Percentiles rank a stretch among this genome's conserved stretches.
Conservation (phyloP, 768 basidiomycete species). For the Hydnum rufescens region DNA sequence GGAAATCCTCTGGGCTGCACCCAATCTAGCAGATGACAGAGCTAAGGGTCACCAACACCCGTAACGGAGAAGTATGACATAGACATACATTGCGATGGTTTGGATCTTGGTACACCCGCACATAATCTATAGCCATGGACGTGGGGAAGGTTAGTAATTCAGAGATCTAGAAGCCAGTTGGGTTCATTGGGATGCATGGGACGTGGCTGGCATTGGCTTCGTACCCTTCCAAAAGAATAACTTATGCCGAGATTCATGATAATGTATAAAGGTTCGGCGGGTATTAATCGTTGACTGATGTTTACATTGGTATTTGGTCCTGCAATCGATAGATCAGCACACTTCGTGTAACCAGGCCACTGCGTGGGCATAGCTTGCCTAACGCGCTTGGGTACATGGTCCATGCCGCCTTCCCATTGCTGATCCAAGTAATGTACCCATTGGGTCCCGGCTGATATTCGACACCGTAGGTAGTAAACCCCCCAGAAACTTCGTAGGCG, state of each 20-base stretch:
- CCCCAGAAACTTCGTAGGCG: slow-evolving; percentile 46
- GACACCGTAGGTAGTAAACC: slow-evolving; percentile 56
- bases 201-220: neutral
- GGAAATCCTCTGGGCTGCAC: slow-evolving; percentile 61
- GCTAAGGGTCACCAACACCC: neutral
- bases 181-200: neutral
- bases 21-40: too few relatives aligned
- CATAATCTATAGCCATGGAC: slow-evolving; percentile 68
- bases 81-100: slow-evolving; percentile 33
- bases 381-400: slow-evolving; percentile 39
- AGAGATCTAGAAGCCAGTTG: neutral
- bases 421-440: slow-evolving; percentile 64
- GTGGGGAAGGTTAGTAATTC: slow-evolving; percentile 50
- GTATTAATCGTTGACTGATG: slow-evolving; percentile 44
- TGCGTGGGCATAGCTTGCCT: slow-evolving; percentile 33
- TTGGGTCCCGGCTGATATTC: slow-evolving; percentile 34
- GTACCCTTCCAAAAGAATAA: neutral
- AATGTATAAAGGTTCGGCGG: slow-evolving; percentile 89
- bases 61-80: neutral
- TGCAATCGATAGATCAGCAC: slow-evolving; percentile 73
- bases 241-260: slow-evolving; percentile 63
- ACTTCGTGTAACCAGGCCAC: slow-evolving; percentile 36
- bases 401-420: slow-evolving; percentile 44
- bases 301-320: slow-evolving; percentile 5
- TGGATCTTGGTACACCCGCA: slow-evolving; percentile 78